Percentiles rank a stretch among this genome's conserved stretches.
phyloP scores from a whole-genome alignment of 1,284 basidiomycete genomes.

The Cryptococcus maquisensis region DNA sequence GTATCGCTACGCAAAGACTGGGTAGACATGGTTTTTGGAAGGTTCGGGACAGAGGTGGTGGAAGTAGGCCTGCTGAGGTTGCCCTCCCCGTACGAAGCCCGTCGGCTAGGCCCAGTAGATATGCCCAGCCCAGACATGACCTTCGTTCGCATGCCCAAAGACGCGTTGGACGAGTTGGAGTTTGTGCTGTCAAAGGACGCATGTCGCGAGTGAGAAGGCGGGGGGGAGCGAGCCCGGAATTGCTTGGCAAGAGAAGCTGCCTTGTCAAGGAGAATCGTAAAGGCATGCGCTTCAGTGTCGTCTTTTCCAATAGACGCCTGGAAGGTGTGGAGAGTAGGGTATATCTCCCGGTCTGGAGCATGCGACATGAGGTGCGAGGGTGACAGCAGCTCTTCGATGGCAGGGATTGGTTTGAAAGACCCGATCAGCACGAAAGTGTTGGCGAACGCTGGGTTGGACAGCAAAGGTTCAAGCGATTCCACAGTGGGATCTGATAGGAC shows the following conservation, averaged over 20 bases:
- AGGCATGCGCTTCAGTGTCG: constrained; percentile 12
- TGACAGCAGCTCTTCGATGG: constrained; percentile 33
- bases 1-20: neutral
- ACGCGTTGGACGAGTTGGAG: constrained; percentile 8
- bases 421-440: constrained; percentile 37
- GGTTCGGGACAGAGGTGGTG: neutral
- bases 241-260: constrained; percentile 24
- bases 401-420: constrained; percentile 19
- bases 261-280: constrained; percentile 25
- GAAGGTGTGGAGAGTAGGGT: constrained; percentile 35
- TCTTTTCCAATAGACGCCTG: constrained; percentile 1
- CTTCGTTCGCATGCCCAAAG: constrained; percentile 3
- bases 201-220: constrained; percentile 6
- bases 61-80: neutral
- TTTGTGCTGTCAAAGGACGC: constrained; percentile 1
- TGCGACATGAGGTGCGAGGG: constrained; percentile 29
- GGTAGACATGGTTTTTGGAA: neutral
- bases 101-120: constrained; percentile 3
- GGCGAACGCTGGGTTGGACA: constrained; percentile 31
- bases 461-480: constrained; percentile 27
- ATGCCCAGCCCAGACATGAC: constrained; percentile 11
- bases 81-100: constrained; percentile 12
- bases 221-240: constrained; percentile 11
- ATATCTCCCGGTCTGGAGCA: constrained; percentile 21
- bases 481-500: constrained; percentile 20